phyloP scores from a whole-genome alignment of 2,329 filamentous ascomycete genomes.

The Fusarium albidum region DNA sequence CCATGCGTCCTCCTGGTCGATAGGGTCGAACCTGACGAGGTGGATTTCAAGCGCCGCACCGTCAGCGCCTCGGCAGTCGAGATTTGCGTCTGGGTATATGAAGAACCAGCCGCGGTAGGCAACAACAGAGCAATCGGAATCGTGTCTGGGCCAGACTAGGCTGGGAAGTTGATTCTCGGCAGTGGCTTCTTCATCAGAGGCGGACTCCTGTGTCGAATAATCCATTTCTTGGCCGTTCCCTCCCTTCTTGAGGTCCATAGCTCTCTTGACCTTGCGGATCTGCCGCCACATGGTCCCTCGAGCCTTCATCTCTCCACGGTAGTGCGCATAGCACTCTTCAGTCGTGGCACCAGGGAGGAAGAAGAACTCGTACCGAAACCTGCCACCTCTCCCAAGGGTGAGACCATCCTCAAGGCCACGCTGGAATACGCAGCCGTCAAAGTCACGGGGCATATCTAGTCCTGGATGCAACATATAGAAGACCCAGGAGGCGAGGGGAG shows the following conservation, averaged over 20 bases:
- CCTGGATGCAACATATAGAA: constrained; percentile 4
- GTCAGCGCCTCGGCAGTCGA: background rate
- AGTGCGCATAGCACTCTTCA: constrained; percentile 8
- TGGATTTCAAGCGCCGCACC: background rate
- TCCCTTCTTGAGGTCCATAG: constrained; percentile 2
- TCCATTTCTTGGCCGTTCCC: background rate
- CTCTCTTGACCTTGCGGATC: constrained; percentile 8
- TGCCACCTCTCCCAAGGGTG: background rate
- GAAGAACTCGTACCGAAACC: constrained; percentile 6
- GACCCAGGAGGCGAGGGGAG: constrained; percentile 3
- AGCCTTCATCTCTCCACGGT: constrained; percentile 7
- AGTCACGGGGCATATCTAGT: background rate
- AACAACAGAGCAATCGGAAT: background rate
- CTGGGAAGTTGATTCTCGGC: constrained; percentile 12
- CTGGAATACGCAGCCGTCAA: background rate
- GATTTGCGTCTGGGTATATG: constrained; percentile 2
- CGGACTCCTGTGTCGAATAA: background rate
- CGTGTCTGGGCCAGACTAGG: constrained; percentile 6
- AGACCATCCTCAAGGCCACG: background rate
- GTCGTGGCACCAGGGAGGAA: constrained; percentile 1
- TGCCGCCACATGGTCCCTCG: constrained; percentile 14
- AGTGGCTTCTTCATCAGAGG: background rate
- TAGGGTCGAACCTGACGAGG: constrained; percentile 12
- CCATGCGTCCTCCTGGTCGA: background rate
- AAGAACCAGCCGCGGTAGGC: constrained; percentile 5